A percentile compares a stretch with the other conserved stretches of the same genome.
These are phyloP conservation scores for Leucocoprinus leucothites DNA, from an alignment of 768 basidiomycete genomes.

Conservation along the genomic window DNA sequence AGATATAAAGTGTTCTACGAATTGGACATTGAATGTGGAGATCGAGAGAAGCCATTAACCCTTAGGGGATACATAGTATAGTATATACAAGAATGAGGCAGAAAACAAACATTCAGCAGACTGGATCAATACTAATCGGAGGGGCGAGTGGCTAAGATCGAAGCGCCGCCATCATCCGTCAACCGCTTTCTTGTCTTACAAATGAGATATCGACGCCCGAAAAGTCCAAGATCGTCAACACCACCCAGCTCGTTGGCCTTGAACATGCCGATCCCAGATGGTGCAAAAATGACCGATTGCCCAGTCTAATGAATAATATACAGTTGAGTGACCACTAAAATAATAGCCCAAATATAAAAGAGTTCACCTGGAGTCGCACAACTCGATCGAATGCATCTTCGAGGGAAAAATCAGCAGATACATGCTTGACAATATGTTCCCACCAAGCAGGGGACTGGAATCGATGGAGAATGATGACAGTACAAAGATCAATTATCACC, in stretches of 20 bases:
- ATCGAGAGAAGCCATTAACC: too few relatives aligned
- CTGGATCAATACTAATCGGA: too few relatives aligned
- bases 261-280: slow-evolving; percentile 54
- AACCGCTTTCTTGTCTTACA: slow-evolving; percentile 61
- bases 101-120: too few relatives aligned
- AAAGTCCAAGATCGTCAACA: slow-evolving; percentile 25
- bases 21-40: too few relatives aligned
- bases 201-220: slow-evolving; percentile 57
- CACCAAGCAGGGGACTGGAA: slow-evolving; percentile 80
- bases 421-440: slow-evolving; percentile 64
- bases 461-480: slow-evolving; percentile 62
- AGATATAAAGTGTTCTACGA: too few relatives aligned
- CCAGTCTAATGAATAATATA: slow-evolving; percentile 48
- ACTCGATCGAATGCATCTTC: slow-evolving; percentile 65
- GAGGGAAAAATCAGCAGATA: slow-evolving; percentile 57
- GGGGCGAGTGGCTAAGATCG: slow-evolving; percentile 40
- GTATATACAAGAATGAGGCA: too few relatives aligned
- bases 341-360: not conserved
- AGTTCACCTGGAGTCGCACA: slow-evolving; percentile 56
- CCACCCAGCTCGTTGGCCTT: not conserved
- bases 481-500: slow-evolving; percentile 64
- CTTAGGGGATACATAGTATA: too few relatives aligned
- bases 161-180: slow-evolving; percentile 64
- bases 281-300: slow-evolving; percentile 65
- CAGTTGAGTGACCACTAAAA: not conserved